Evolutionary conservation across 306 rosid genomes (phyloP).

Genomic region (Cucumis cinereus): DNA sequence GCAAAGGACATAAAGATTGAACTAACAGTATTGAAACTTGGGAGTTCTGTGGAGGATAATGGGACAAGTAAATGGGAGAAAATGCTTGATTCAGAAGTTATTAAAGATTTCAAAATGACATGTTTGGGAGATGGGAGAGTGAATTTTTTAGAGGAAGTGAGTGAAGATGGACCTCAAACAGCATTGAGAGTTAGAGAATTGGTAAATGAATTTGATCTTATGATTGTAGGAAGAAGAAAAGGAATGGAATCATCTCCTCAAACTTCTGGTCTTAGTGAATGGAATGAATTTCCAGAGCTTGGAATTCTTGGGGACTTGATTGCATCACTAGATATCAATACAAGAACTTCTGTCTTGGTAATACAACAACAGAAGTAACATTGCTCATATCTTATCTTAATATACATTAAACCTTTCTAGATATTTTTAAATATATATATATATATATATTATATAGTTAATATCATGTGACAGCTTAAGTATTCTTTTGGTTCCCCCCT

Average conservation of each 20-base stretch:
- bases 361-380: conserved; percentile 38
- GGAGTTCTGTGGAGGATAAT: background rate
- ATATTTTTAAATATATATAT: too few species aligned
- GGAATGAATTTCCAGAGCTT: conserved; percentile 70
- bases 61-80: conserved; percentile 5
- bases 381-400: too few species aligned
- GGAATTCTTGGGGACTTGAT: conserved; percentile 62
- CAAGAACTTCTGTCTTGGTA: conserved; percentile 39
- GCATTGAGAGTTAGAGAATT: conserved; percentile 11
- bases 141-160: background rate
- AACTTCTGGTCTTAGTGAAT: conserved; percentile 39
- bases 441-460: too few species aligned
- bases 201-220: conserved; percentile 32
- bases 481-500: background rate
- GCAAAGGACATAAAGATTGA: conserved; percentile 10
- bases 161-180: conserved; percentile 20
- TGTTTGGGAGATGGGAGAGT: conserved; percentile 2
- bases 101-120: conserved; percentile 4
- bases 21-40: conserved; percentile 17
- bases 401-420: too few species aligned
- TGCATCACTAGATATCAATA: conserved; percentile 33
- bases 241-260: conserved; percentile 23
- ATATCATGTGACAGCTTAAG: too few species aligned
- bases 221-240: conserved; percentile 48
- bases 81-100: conserved; percentile 6